Evolutionary conservation across 805 yeast genomes (phyloP), one percentile per base, ranked within the genome.

Genomic region (Yamadazyma olivae): DNA sequence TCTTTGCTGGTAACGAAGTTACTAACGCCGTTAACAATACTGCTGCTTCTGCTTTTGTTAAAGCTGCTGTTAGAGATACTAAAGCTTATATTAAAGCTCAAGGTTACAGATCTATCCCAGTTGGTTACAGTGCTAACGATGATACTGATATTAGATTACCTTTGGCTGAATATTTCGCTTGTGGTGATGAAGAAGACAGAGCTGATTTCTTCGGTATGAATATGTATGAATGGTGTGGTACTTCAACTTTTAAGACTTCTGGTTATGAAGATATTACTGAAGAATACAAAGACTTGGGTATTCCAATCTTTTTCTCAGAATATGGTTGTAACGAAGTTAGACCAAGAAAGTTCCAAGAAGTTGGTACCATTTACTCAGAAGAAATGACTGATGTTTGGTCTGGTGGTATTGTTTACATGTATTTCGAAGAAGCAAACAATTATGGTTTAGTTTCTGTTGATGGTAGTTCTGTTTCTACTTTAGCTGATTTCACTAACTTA

Each of bases 141-240:
- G 90, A 83, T 56, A 55, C 72, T 25, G 70, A 67, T 10, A 82
- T 83, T 41, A 76, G 91, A 70, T 77, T 75, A 33, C 50, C 68
- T 30, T 67, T 83, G 50, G 90, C 90, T 40, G 85, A 81, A 49
- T 84, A 80, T 63, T 84, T 84, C 50, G 73, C 80, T 28, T 84
- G 93, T 70, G 91, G 91, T 62, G 77, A 71, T 42, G 67, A 57
- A 6, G 80, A 71, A 37, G 80, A 57, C 15, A 70, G 70, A 48
- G 89, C 88, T 41, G 93, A 84, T 61, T 84, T 84, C 72, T 84
- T 83, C 58, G 93, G 93, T 74, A 80, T 83, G 59, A 84, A 84
- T 75, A 83, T 83, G 88, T 84, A 84, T 70, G 88, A 82, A 68
- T 84, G 93, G 93, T 83, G 93, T 72, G 91, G 91, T 53, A 30